Conservation (phyloP, 2,329 filamentous ascomycete species). For the Cladosporium oxysporum region DNA sequence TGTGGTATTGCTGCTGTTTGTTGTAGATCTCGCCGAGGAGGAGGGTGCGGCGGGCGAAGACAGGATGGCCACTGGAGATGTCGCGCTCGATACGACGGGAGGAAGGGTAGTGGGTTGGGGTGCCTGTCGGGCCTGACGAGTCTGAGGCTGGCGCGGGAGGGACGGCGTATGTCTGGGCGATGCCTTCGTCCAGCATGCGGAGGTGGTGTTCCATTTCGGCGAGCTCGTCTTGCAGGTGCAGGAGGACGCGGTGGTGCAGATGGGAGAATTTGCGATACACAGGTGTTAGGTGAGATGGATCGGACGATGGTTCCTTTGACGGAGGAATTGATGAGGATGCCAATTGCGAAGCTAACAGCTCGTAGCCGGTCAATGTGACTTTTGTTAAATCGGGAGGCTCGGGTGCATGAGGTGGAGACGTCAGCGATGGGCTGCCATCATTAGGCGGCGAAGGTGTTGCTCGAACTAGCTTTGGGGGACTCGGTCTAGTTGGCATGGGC, state of each 20-base stretch:
- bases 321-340: constrained; percentile 32
- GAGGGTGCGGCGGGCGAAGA: constrained; percentile 62
- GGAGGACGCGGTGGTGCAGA: constrained; percentile 77
- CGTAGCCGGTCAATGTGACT: constrained; percentile 56
- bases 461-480: constrained; percentile 3
- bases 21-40: constrained; percentile 64
- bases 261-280: constrained; percentile 82
- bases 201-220: constrained; percentile 78
- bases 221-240: constrained; percentile 85
- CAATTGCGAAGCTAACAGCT: constrained; percentile 61
- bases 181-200: constrained; percentile 64
- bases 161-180: constrained; percentile 40
- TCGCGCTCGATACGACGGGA: constrained; percentile 61
- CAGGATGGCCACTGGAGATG: constrained; percentile 50
- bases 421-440: constrained; percentile 30
- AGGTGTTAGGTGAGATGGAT: constrained; percentile 44
- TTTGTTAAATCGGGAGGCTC: constrained; percentile 34
- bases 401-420: constrained; percentile 32
- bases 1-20: constrained; percentile 68
- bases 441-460: background rate
- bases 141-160: constrained; percentile 27
- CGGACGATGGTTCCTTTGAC: background rate
- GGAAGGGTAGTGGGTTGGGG: constrained; percentile 46
- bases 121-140: background rate
- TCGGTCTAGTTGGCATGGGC: constrained; percentile 13